Percentiles rank a stretch among this genome's conserved stretches.
phyloP scores from a whole-genome alignment of 129 eudicot genomes.

The Lactuca sativa region DNA sequence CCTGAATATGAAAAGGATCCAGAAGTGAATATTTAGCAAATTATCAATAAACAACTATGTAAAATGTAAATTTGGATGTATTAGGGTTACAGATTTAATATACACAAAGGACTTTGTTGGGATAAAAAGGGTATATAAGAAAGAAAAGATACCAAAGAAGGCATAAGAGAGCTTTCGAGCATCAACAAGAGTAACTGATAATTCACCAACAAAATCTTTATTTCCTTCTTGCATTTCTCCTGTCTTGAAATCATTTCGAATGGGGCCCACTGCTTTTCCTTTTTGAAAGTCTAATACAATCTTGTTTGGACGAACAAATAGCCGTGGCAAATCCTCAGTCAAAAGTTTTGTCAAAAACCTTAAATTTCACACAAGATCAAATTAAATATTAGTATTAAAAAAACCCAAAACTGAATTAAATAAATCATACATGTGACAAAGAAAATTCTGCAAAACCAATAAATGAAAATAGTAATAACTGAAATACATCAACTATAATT shows the following conservation, averaged over 20 bases:
- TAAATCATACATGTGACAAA: not conserved
- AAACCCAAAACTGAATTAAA: not conserved
- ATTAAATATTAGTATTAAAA: not conserved
- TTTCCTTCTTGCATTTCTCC: slow-evolving; percentile 89
- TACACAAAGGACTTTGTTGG: not conserved
- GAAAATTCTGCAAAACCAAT: not conserved
- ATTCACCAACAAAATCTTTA: slow-evolving; percentile 82
- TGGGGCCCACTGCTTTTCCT: slow-evolving; percentile 84
- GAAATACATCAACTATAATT: too few relatives aligned
- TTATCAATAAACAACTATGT: not conserved
- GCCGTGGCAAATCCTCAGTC: slow-evolving; percentile 90
- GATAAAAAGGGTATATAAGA: not conserved
- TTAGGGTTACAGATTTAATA: not conserved
- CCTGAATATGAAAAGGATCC: slow-evolving; percentile 41
- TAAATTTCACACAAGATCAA: slow-evolving; percentile 11
- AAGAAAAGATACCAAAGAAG: slow-evolving; percentile 50
- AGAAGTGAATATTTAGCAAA: slow-evolving; percentile 10
- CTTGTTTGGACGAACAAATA: slow-evolving; percentile 97
- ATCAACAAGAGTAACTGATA: slow-evolving; percentile 96
- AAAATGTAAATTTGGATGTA: slow-evolving; percentile 7
- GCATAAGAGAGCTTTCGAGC: slow-evolving; percentile 83
- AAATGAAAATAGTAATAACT: not conserved
- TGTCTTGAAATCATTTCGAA: slow-evolving; percentile 57
- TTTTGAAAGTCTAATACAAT: slow-evolving; percentile 92
- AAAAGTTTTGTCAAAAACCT: slow-evolving; percentile 97